phyloP scores from a whole-genome alignment of 441 rosid genomes.

The Isatis lusitanica region DNA sequence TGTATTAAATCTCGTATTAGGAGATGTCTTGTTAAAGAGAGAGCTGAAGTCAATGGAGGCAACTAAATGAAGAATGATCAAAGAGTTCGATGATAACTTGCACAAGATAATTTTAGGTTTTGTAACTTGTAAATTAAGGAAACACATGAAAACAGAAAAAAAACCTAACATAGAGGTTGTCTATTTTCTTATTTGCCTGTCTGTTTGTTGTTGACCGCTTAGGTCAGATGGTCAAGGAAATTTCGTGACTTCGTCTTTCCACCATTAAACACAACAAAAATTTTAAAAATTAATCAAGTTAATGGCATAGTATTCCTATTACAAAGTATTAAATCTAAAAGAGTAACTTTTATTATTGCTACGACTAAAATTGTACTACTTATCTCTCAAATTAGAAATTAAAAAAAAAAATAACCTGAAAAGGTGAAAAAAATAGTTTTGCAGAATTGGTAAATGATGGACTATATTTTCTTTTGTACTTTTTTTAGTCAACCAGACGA shows the following conservation, averaged over 20 bases:
- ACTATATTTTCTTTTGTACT: too few relatives aligned
- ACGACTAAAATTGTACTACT: background rate
- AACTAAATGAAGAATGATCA: background rate
- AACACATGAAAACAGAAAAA: slow-evolving; percentile 5
- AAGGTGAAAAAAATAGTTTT: background rate
- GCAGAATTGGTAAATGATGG: background rate
- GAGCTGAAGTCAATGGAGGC: background rate
- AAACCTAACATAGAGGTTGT: background rate
- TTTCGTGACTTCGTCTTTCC: background rate
- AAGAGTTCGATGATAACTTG: slow-evolving; percentile 8
- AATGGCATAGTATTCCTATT: background rate
- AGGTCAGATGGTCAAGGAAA: background rate
- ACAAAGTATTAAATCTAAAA: too few relatives aligned
- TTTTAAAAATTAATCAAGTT: too few relatives aligned
- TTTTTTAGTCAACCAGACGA: too few relatives aligned
- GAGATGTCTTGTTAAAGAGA: too few relatives aligned
- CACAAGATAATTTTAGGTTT: slow-evolving; percentile 11
- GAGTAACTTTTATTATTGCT: too few relatives aligned
- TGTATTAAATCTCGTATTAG: too few relatives aligned
- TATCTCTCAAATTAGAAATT: background rate
- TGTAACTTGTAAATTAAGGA: slow-evolving; percentile 20
- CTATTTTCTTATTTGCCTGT: background rate
- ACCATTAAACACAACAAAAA: background rate
- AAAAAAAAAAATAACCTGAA: too few relatives aligned
- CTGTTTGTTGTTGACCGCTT: slow-evolving; percentile 25